These are phyloP conservation scores for Fusarium sterilihyphosum DNA, from an alignment of 2,329 filamentous ascomycete genomes.

Conservation along the genomic window DNA sequence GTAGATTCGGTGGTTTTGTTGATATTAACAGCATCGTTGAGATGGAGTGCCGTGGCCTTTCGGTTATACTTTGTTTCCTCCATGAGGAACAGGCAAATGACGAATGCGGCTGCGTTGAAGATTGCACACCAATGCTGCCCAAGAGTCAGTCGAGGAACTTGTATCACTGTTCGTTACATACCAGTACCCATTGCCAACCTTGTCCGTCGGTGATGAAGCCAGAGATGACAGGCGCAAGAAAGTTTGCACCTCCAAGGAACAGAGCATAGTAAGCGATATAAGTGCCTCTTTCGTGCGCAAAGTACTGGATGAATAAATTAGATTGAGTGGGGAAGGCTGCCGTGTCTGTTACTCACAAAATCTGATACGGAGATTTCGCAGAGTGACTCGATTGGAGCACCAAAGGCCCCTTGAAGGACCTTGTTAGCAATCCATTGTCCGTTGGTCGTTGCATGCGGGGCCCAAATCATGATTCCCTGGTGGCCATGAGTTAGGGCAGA, in stretches of 20 bases:
- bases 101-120: neutral
- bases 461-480: neutral
- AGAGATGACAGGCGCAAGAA: neutral
- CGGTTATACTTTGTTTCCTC: neutral
- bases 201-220: neutral
- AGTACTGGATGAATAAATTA: neutral
- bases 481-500: neutral
- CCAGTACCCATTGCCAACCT: neutral
- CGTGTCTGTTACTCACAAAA: neutral
- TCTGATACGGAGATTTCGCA: neutral
- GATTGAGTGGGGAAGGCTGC: too few relatives aligned
- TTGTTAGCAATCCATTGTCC: neutral
- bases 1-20: neutral
- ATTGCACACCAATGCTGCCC: neutral
- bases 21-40: accelerated
- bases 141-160: neutral
- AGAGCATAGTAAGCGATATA: neutral
- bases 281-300: neutral
- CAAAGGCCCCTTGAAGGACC: neutral
- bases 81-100: neutral
- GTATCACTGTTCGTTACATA: accelerated
- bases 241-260: neutral
- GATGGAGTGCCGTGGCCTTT: neutral
- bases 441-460: neutral
- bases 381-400: neutral